These are phyloP conservation scores for Peronospora belbahrii DNA, from an alignment of 352 stramenopile species.

Conservation along the genomic window DNA sequence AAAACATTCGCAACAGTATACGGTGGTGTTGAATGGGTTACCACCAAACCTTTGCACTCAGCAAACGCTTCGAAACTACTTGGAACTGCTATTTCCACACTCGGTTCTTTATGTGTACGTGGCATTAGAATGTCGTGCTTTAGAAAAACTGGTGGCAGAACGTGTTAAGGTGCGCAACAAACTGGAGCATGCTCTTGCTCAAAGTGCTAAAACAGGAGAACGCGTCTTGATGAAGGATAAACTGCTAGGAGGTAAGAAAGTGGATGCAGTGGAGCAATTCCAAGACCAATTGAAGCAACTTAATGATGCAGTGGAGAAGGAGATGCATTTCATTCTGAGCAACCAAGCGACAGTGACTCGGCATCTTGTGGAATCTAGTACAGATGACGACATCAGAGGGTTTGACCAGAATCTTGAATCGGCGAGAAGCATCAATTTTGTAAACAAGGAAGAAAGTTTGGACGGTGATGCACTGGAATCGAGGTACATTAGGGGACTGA, in stretches of 20 bases:
- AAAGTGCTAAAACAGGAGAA: conserved; percentile 53
- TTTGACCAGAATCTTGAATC: conserved; percentile 24
- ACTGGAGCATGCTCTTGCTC: conserved; percentile 57
- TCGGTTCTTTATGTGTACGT: conserved; percentile 68
- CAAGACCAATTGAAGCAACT: conserved; percentile 58
- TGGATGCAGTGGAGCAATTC: conserved; percentile 69
- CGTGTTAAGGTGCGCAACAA: conserved; percentile 59
- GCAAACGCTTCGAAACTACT: conserved; percentile 70
- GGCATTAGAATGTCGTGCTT: conserved; percentile 58
- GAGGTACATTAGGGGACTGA: conserved; percentile 49
- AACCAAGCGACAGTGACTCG: conserved; percentile 56
- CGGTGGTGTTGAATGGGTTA: conserved; percentile 63
- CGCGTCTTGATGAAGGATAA: conserved; percentile 38
- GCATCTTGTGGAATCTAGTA: conserved; percentile 47
- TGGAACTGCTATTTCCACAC: conserved; percentile 64
- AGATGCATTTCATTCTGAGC: conserved; percentile 56
- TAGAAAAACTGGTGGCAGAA: conserved; percentile 68
- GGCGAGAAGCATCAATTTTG: conserved; percentile 21
- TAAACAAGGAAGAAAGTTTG: conserved; percentile 30
- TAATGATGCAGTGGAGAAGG: conserved; percentile 69
- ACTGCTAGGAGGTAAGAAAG: conserved; percentile 34
- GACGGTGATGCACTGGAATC: conserved; percentile 32
- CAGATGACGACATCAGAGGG: conserved; percentile 22
- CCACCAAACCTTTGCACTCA: conserved; percentile 65
- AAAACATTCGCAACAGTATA: conserved; percentile 64